Percentiles rank a stretch among this genome's conserved stretches.
phyloP scores from a whole-genome alignment of 345 rosid genomes.

The Theobroma cacao region DNA sequence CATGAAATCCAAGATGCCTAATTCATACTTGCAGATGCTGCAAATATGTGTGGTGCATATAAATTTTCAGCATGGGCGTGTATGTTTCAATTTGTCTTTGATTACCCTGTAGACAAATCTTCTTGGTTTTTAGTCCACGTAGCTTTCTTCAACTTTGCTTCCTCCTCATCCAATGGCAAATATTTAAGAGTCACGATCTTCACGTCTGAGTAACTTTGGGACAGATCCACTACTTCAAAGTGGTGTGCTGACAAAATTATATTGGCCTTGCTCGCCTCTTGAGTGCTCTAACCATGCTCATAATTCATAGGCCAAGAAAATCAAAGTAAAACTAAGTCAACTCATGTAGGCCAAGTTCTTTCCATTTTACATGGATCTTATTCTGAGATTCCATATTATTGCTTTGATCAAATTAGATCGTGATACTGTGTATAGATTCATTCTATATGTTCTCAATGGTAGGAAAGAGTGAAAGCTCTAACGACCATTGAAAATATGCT shows the following conservation, averaged over 20 bases:
- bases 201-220: background rate
- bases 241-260: background rate
- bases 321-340: no score
- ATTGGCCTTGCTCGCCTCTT: background rate
- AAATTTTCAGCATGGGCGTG: background rate
- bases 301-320: no score
- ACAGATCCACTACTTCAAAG: background rate
- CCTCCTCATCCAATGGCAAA: background rate
- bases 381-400: background rate
- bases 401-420: background rate
- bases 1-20: background rate
- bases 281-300: no score
- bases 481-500: no score
- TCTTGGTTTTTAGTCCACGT: background rate
- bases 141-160: background rate
- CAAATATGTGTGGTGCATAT: background rate
- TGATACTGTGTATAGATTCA: background rate
- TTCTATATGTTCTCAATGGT: background rate
- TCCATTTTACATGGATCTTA: no score
- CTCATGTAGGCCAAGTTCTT: no score
- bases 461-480: no score
- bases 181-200: background rate
- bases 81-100: background rate
- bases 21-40: background rate
- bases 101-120: background rate